Evolutionary conservation across 768 basidiomycete genomes (phyloP).

Genomic region (Pisolithus orientalis): DNA sequence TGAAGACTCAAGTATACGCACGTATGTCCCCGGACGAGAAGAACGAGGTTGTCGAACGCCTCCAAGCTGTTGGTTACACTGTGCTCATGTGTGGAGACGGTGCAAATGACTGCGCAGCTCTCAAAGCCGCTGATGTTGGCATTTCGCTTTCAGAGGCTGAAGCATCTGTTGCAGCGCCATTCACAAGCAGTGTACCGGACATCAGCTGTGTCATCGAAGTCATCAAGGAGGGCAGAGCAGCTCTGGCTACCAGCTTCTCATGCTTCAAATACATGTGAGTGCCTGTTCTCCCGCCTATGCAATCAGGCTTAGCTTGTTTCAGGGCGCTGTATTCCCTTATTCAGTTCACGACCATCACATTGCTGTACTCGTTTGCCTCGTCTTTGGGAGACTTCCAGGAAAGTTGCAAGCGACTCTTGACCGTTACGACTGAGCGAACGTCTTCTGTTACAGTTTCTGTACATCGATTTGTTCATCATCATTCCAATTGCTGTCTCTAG

Average conservation of each 20-base stretch:
- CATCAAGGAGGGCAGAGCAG: constrained; percentile 93
- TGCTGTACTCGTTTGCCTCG: constrained; percentile 94
- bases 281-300: not conserved
- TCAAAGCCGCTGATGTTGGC: constrained; percentile 98
- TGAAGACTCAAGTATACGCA: constrained; percentile 94
- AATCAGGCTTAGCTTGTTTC: constrained; percentile 9
- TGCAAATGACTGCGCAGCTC: constrained; percentile 96
- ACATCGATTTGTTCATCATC: constrained; percentile 97
- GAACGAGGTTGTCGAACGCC: constrained; percentile 92
- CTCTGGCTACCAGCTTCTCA: constrained; percentile 95
- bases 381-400: constrained; percentile 97
- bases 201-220: constrained; percentile 95
- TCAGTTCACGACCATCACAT: constrained; percentile 96
- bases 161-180: constrained; percentile 96
- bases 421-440: not conserved
- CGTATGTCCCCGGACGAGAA: constrained; percentile 99
- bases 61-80: constrained; percentile 90
- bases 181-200: constrained; percentile 90
- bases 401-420: constrained; percentile 10
- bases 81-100: constrained; percentile 99
- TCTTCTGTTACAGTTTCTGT: constrained; percentile 63
- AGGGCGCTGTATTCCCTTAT: constrained; percentile 99
- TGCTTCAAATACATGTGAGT: constrained; percentile 99
- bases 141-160: constrained; percentile 96
- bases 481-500: constrained; percentile 95